A percentile compares a stretch with the other conserved stretches of the same genome.
phyloP scores from a whole-genome alignment of 2,329 filamentous ascomycete genomes.

The Penicillium digitatum region DNA sequence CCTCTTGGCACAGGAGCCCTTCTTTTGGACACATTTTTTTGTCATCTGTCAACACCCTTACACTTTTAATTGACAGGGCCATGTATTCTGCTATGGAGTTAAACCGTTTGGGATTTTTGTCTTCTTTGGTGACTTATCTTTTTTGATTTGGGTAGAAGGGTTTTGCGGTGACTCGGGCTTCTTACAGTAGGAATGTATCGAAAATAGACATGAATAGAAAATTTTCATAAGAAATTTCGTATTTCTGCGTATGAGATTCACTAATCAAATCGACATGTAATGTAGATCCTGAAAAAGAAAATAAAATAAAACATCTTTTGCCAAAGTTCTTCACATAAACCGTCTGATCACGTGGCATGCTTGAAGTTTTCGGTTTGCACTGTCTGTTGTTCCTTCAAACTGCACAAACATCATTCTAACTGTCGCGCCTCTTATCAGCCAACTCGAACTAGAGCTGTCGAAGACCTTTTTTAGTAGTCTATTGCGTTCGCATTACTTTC shows the following conservation, averaged over 20 bases:
- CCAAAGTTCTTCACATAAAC: neutral
- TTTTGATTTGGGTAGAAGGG: neutral
- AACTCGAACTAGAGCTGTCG: constrained; percentile 11
- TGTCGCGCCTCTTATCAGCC: constrained; percentile 27
- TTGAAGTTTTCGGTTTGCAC: constrained; percentile 34
- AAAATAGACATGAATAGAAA: neutral
- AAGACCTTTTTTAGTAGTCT: neutral
- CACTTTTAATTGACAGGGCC: neutral
- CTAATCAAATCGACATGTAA: too few relatives aligned
- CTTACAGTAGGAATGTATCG: neutral
- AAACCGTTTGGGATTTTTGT: neutral
- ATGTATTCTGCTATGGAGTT: neutral
- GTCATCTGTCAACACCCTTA: neutral
- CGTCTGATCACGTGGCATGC: constrained; percentile 3
- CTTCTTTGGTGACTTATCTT: neutral
- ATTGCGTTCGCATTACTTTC: neutral
- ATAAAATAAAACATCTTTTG: neutral
- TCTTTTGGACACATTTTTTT: neutral
- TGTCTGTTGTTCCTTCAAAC: constrained; percentile 42
- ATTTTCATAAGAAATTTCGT: neutral
- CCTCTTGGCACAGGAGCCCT: neutral
- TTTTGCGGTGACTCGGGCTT: neutral
- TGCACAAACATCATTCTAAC: constrained; percentile 35
- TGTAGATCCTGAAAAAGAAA: neutral
- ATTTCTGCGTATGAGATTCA: neutral